Evolutionary conservation across 148 eudicot genomes (phyloP).

Genomic region (Hydrangea macrophylla): DNA sequence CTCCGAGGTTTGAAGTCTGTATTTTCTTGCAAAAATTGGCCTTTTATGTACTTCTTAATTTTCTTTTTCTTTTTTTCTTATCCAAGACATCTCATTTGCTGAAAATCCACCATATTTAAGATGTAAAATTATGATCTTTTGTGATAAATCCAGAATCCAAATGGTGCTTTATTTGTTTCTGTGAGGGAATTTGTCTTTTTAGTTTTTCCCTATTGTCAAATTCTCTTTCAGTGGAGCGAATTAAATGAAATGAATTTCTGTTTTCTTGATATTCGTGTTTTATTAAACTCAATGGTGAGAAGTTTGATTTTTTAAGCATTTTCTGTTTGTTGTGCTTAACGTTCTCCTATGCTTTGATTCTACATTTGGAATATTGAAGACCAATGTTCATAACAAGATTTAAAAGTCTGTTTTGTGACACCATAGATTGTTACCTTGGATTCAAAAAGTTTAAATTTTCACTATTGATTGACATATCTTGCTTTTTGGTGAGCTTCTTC

Average conservation of each 20-base stretch:
- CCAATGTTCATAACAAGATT: too few relatives aligned
- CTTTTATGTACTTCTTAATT: too few relatives aligned
- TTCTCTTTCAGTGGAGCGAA: neutral
- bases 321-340: too few relatives aligned
- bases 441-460: neutral
- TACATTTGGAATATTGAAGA: too few relatives aligned
- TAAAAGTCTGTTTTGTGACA: neutral
- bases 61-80: too few relatives aligned
- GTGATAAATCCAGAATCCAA: neutral
- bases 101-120: neutral
- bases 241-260: neutral
- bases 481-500: slow-evolving; percentile 6
- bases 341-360: too few relatives aligned
- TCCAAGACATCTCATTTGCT: neutral
- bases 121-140: neutral
- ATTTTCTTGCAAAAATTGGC: neutral
- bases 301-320: too few relatives aligned
- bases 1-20: neutral
- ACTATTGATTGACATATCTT: neutral
- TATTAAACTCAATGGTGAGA: neutral
- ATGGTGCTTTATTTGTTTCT: neutral
- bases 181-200: neutral
- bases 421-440: neutral
- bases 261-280: neutral
- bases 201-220: neutral